Percentiles rank a stretch among this genome's conserved stretches.
These are phyloP conservation scores for Candida verbasci DNA, from an alignment of 805 yeast genomes.

Conservation along the genomic window DNA sequence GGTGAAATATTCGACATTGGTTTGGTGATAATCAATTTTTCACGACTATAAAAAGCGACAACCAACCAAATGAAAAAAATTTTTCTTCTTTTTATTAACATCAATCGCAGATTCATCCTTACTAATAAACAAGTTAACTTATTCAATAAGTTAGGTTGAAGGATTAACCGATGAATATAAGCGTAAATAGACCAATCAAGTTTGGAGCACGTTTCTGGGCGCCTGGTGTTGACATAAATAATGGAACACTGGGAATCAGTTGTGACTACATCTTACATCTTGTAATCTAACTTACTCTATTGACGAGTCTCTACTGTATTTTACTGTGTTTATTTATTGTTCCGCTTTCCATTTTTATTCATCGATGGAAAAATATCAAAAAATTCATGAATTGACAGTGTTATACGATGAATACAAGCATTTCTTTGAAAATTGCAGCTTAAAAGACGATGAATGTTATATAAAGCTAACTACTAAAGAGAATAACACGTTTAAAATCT, in stretches of 20 bases:
- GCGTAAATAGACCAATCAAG: conserved; percentile 35
- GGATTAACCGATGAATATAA: conserved; percentile 26
- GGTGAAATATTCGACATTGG: conserved; percentile 9
- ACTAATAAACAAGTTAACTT: conserved; percentile 12
- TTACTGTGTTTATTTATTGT: too few species aligned
- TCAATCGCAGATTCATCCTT: conserved; percentile 38
- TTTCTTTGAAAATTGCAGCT: conserved; percentile 16
- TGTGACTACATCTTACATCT: conserved; percentile 30
- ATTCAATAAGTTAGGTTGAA: conserved; percentile 13
- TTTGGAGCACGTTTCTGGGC: conserved; percentile 45
- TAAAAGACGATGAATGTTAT: conserved; percentile 7
- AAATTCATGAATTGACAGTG: conserved; percentile 16
- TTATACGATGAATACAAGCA: conserved; percentile 18
- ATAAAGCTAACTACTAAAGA: conserved; percentile 16
- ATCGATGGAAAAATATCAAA: conserved; percentile 14
- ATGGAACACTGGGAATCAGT: conserved; percentile 44
- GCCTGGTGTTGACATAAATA: conserved; percentile 36
- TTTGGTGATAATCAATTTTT: too few species aligned
- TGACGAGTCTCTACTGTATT: too few species aligned
- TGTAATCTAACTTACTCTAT: too few species aligned
- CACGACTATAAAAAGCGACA: conserved; percentile 3
- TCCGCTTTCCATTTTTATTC: too few species aligned
- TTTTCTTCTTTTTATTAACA: conserved; percentile 20
- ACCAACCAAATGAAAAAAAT: too few species aligned
- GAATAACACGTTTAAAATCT: conserved; percentile 11